phyloP scores from a whole-genome alignment of 1,284 basidiomycete species.

The Mycena citricolor region DNA sequence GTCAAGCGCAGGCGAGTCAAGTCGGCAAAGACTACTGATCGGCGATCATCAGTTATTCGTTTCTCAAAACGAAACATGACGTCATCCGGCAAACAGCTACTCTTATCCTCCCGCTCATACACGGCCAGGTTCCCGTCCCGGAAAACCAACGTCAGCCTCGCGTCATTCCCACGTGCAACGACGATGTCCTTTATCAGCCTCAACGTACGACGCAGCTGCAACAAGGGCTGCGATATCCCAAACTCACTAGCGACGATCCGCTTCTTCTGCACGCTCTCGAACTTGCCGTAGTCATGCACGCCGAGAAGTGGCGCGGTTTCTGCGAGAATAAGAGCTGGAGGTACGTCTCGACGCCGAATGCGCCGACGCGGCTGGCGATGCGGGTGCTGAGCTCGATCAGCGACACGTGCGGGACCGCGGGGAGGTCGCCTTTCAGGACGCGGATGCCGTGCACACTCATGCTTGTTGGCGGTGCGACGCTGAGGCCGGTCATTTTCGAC shows the following conservation, averaged over 20 bases:
- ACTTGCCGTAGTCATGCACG: conserved; percentile 46
- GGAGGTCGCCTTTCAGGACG: conserved; percentile 40
- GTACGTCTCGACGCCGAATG: conserved; percentile 50
- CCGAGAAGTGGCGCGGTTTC: conserved; percentile 51
- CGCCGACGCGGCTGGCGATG: conserved; percentile 30
- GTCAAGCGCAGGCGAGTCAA: conserved; percentile 12
- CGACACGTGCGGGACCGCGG: conserved; percentile 43
- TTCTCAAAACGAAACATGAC: conserved; percentile 40
- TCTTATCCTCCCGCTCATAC: conserved; percentile 39
- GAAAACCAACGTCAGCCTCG: conserved; percentile 48
- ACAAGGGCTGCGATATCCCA: conserved; percentile 32
- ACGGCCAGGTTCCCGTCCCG: conserved; percentile 39
- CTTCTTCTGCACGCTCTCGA: conserved; percentile 42
- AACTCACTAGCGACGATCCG: conserved; percentile 38
- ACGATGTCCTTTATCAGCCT: conserved; percentile 42
- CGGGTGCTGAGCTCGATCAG: conserved; percentile 51
- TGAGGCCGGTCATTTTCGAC: conserved; percentile 31
- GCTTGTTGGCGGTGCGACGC: conserved; percentile 15
- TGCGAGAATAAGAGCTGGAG: conserved; percentile 58
- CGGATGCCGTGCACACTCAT: conserved; percentile 28
- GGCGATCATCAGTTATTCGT: too few relatives aligned
- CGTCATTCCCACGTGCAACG: conserved; percentile 42
- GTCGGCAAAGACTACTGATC: too few relatives aligned
- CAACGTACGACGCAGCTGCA: conserved; percentile 43
- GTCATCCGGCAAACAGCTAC: conserved; percentile 42